These are phyloP conservation scores for Colletotrichum gloeosporioides DNA, from an alignment of 2,329 filamentous ascomycete genomes.

Conservation along the genomic window DNA sequence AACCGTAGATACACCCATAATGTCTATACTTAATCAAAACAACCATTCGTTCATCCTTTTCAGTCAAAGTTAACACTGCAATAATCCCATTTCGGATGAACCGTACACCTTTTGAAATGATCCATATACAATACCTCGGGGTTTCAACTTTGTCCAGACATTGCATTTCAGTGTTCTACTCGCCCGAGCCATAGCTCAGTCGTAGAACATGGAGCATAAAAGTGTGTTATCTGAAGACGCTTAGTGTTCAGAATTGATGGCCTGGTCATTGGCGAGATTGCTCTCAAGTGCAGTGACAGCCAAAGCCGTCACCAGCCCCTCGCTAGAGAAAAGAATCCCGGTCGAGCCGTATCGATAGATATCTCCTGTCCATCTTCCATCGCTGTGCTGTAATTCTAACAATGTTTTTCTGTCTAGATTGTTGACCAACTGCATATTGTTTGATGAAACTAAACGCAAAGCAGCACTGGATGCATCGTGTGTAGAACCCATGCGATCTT, in stretches of 20 bases:
- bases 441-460: background rate
- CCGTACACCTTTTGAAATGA: too few relatives aligned
- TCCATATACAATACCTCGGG: too few relatives aligned
- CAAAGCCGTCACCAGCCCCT: background rate
- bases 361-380: background rate
- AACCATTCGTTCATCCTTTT: background rate
- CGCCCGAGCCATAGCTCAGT: too few relatives aligned
- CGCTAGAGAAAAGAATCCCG: background rate
- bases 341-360: background rate
- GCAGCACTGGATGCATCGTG: background rate
- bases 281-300: background rate
- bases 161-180: too few relatives aligned
- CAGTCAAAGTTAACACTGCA: background rate
- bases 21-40: background rate
- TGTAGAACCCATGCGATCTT: background rate
- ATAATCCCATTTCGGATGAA: background rate
- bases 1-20: conserved; percentile 12
- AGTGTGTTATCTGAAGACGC: too few relatives aligned
- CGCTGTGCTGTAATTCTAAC: background rate
- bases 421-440: background rate
- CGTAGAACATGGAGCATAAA: too few relatives aligned
- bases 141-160: too few relatives aligned
- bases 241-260: too few relatives aligned
- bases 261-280: too few relatives aligned
- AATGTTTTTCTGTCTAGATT: background rate